Evolutionary conservation across 2,329 filamentous ascomycete genomes (phyloP), one percentile per base, ranked within the genome.

Genomic region (Chalaropsis ovoidea): DNA sequence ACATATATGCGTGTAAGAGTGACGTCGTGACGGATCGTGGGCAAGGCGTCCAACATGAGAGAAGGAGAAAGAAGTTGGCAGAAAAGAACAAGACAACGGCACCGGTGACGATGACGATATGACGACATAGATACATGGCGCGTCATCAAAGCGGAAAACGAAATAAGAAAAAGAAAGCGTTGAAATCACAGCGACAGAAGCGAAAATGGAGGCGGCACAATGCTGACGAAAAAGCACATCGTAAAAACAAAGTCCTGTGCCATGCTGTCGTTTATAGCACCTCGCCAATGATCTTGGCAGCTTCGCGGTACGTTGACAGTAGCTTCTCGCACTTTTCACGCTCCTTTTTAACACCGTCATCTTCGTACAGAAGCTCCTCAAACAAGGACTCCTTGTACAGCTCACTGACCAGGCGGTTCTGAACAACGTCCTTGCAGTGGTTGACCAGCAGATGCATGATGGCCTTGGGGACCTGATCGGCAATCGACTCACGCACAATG

Each of bases 401-500:
- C 75, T 96, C 90, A 74, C 89, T 96, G 66, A 99, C 94, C 6
- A 99, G 85, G 58, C 94, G 84, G 76, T 99, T 99, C 76, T 99
- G 94, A 41, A 99, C 92, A 13, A 93, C 93, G 70, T 99, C 94
- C 76, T 97, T 96, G 78, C 90, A 95, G 79, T 96, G 90, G 77
- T 99, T 99, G 73, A 99, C 94, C 42, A 99, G 83, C 60, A 99
- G 84, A 75, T 99, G 94, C 94, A 99, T 99, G 71, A 99, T 88
- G 4, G 94, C 94, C 78, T 99, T 99, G 70, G 94, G 94, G 11
- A 99, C 94, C 77, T 97, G 93, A 74, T 99, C 94, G 56, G 93
- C 93, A 71, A 96, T 96, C n/a, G 90, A 93, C 77, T 99, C 94
- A 69, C 94, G 89, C 60, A 99, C 94, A 72, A 99, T 99, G 75